phyloP scores from a whole-genome alignment of 441 rosid genomes.

The Erysimum cheiri region DNA sequence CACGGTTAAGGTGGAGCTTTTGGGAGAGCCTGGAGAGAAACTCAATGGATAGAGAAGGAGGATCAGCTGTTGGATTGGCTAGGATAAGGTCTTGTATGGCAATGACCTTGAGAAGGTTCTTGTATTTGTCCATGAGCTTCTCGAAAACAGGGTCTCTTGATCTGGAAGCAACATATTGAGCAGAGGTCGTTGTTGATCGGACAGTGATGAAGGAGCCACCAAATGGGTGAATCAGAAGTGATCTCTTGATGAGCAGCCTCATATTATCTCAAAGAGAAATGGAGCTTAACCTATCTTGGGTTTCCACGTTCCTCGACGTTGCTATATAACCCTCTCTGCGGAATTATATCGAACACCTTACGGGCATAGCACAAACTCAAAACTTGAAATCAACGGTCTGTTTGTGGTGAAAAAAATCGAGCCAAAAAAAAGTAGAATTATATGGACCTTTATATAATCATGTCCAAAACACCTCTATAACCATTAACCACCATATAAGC shows the following conservation, averaged over 20 bases:
- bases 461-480: not conserved
- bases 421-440: not conserved
- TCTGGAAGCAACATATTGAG: conserved; percentile 73
- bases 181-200: conserved; percentile 71
- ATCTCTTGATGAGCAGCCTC: conserved; percentile 46
- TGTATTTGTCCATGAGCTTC: conserved; percentile 87
- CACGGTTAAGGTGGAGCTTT: conserved; percentile 81
- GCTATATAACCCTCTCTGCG: conserved; percentile 4
- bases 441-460: not conserved
- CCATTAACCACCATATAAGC: not conserved
- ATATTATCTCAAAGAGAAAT: conserved; percentile 27
- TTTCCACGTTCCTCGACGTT: not conserved
- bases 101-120: conserved; percentile 72
- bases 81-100: conserved; percentile 80
- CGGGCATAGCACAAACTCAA: not conserved
- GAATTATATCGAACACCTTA: conserved; percentile 41
- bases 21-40: conserved; percentile 83
- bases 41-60: conserved; percentile 70
- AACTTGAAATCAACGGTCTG: not conserved
- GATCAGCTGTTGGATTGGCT: conserved; percentile 58
- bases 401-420: not conserved
- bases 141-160: conserved; percentile 78
- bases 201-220: conserved; percentile 23
- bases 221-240: conserved; percentile 40
- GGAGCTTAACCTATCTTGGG: not conserved